Conservation (phyloP, 306 rosid genomes). For the peach (Prunus persica) region Prunus_persica_NCBIv2 NC_034015.1:14828501-14829000, state of each 20-base stretch:
- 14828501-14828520: slow-evolving; percentile 96
- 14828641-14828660: slow-evolving; percentile 65
- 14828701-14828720: slow-evolving; percentile 66
- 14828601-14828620: slow-evolving; percentile 36
- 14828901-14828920: not conserved
- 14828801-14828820: slow-evolving; percentile 13
- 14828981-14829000: not conserved
- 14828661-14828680: slow-evolving; percentile 63
- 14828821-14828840: not conserved
- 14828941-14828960: not conserved
- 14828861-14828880: not conserved
- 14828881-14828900: not conserved
- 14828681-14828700: slow-evolving; percentile 60
- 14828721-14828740: slow-evolving; percentile 52
- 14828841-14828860: not conserved
- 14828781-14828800: slow-evolving; percentile 84
- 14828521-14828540: slow-evolving; percentile 85
- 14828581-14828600: slow-evolving; percentile 45
- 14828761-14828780: slow-evolving; percentile 68
- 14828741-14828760: slow-evolving; percentile 37
- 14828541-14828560: slow-evolving; percentile 85
- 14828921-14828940: not conserved
- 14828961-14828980: not conserved
- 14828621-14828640: slow-evolving; percentile 44
- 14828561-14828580: slow-evolving; percentile 72